Evolutionary conservation across 768 basidiomycete species (phyloP).

Genomic region (Lentinula edodes): DNA sequence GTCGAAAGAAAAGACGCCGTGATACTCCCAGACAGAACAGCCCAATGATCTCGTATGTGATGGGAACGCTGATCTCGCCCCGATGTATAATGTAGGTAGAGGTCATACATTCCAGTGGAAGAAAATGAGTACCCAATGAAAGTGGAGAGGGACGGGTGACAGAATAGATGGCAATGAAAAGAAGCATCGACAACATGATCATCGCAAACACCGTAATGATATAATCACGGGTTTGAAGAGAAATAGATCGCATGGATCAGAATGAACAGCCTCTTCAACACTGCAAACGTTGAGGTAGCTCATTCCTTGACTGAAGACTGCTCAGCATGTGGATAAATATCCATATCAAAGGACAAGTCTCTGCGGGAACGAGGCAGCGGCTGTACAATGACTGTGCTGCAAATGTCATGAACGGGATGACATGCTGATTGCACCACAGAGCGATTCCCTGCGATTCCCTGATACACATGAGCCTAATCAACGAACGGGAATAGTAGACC

Average conservation of each 20-base stretch:
- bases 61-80: not conserved
- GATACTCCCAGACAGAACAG: not conserved
- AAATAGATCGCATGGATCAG: not conserved
- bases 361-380: constrained; percentile 1
- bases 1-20: not conserved
- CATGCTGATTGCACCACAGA: not conserved
- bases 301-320: not conserved
- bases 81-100: not conserved
- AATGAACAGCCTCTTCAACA: not conserved
- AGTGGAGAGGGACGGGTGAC: not conserved
- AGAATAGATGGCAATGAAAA: not conserved
- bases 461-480: not conserved
- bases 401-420: not conserved
- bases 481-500: not conserved
- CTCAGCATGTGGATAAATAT: not conserved
- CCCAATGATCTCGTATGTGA: constrained; percentile 1
- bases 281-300: not conserved
- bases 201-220: not conserved
- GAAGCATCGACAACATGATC: not conserved
- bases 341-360: not conserved
- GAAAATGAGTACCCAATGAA: not conserved
- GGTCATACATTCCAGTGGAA: not conserved
- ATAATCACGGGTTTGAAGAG: not conserved
- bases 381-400: not conserved
- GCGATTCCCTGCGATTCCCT: not conserved